Evolutionary conservation across 176 grass and related monocot genomes (phyloP).

Genomic region (Miscanthus lutarioriparius): DNA sequence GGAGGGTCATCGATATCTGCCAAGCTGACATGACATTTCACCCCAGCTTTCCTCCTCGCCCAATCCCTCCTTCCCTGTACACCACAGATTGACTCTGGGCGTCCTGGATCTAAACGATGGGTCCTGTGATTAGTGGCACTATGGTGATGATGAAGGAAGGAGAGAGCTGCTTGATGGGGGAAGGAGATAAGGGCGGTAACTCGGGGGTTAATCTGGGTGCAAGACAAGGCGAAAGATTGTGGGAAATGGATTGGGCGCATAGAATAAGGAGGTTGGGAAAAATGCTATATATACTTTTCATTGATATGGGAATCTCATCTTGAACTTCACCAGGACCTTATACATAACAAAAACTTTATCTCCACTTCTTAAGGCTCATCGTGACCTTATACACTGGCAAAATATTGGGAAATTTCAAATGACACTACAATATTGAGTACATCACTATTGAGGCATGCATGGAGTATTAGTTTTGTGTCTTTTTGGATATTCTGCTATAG

Average conservation of each 20-base stretch:
- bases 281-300: neutral
- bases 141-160: neutral
- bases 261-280: neutral
- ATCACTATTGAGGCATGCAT: neutral
- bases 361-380: neutral
- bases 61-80: neutral
- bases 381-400: neutral
- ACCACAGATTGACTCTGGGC: neutral
- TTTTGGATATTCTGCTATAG: conserved; percentile 6
- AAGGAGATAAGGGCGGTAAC: neutral
- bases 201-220: neutral
- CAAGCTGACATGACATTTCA: neutral
- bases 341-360: neutral
- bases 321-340: neutral
- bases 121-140: neutral
- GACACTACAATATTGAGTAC: neutral
- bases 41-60: neutral
- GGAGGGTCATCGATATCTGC: neutral
- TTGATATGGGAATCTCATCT: neutral
- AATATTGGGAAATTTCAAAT: neutral
- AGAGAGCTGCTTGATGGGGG: neutral
- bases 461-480: neutral
- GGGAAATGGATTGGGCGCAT: neutral
- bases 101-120: neutral
- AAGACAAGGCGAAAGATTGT: neutral